These are phyloP conservation scores for Penicillium sp. DNA, from an alignment of 2,329 filamentous ascomycete species.

Conservation along the genomic window DNA sequence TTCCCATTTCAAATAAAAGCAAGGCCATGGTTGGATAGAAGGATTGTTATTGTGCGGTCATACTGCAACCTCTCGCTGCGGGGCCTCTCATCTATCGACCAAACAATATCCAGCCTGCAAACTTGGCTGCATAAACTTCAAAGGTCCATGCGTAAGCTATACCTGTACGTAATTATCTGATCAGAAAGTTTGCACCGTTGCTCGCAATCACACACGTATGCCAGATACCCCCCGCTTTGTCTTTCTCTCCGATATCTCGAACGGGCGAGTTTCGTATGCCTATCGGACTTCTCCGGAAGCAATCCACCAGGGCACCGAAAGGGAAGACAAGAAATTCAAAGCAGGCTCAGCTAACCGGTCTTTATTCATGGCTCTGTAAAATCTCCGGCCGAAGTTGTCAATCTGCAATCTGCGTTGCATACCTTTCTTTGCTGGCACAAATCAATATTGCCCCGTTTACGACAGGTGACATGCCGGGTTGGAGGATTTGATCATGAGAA, in stretches of 20 bases:
- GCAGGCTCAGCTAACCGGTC: not conserved
- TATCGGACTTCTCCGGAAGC: not conserved
- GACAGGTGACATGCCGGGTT: not conserved
- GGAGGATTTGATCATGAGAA: not conserved
- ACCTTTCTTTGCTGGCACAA: not conserved
- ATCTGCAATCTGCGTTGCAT: not conserved
- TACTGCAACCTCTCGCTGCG: constrained; percentile 6
- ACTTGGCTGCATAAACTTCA: not conserved
- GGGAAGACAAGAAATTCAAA: not conserved
- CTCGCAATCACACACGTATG: not conserved
- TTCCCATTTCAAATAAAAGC: not conserved
- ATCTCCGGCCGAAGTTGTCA: not conserved
- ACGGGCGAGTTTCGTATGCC: not conserved
- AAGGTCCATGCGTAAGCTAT: constrained; percentile 2
- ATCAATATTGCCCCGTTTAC: not conserved
- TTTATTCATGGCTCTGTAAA: not conserved
- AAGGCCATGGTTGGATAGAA: not conserved
- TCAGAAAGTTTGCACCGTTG: not conserved
- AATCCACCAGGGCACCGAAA: not conserved
- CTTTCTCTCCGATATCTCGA: not conserved
- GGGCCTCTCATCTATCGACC: not conserved
- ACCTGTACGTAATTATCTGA: not conserved
- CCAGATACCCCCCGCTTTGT: not conserved
- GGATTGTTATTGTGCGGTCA: not conserved
- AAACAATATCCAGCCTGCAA: not conserved